Base-by-base conservation (phyloP, 768 basidiomycete genomes). In the Amanita subjunquillea region DNA sequence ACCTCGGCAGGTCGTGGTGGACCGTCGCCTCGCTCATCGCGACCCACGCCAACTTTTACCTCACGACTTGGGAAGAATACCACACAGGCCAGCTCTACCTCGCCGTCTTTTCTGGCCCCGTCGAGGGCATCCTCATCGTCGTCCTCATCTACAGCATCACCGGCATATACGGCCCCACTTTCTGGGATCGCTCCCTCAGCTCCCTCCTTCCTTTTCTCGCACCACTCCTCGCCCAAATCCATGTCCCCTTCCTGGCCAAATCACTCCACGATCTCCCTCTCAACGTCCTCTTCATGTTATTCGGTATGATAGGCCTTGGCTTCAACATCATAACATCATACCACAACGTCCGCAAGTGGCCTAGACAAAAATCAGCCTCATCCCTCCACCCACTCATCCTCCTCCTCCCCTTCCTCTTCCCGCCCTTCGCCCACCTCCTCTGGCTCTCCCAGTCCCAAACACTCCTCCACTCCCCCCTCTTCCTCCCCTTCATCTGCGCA, bases 1-100 rank as follows among this genome's bases (percentile, higher is more conserved):
- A 95, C 59, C 75, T 97, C 20, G 91, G 90, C 10, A 76, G 93
- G 17, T 92, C 91, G 0, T 98, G 96, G 93, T 98, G 93, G 95
- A 97, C 93, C 0, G 85, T 98, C 32, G 80, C 87, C 0, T 87
- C 87, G 1, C 90, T 94, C 63, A 74, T 84, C 9, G 83, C 83
- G 1, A 82, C 84, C 0, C 68, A 87, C 38, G 82, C 80, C 55
- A 88, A 85, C 63, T 91, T 91, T 60, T 89, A 89, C 65, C 71
- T 88, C 17, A 85, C 85, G 3, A 90, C 87, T 13, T 89, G 86
- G 85, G 85, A 76, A 65, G 78, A 95, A 66, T 91, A 88, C 60
- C 87, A 97, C 59, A 97, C 94, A 2, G 88, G 94, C 25, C 83
- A 87, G 57, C 72, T 98, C 13, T 99, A 84, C 72, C 83, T 99